Evolutionary conservation across 106 monocot genomes (phyloP).

Genomic region (Gastrodia elata): DNA sequence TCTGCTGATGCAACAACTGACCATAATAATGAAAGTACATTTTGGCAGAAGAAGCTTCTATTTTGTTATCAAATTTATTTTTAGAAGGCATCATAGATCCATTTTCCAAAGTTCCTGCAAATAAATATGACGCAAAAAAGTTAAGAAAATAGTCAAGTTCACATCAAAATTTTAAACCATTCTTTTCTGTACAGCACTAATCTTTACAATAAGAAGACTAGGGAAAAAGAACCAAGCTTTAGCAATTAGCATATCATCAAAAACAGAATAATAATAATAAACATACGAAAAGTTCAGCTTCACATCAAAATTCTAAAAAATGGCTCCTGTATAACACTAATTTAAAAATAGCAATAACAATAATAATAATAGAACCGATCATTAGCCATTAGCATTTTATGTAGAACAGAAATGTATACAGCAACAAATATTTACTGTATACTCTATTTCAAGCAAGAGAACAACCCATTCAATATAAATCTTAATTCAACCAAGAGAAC

Average conservation of each 20-base stretch:
- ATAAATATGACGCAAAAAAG: constrained; percentile 7
- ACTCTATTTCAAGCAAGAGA: background rate
- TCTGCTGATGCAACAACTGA: constrained; percentile 93
- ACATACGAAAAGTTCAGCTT: too few species aligned
- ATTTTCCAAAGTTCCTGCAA: constrained; percentile 54
- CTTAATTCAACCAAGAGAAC: too few species aligned
- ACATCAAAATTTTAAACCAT: background rate
- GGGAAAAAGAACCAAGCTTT: background rate
- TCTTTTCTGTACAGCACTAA: background rate
- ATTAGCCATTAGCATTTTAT: too few species aligned
- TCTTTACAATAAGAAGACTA: background rate
- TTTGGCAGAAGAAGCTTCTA: constrained; percentile 87
- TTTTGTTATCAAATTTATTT: constrained; percentile 97
- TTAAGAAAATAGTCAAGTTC: background rate
- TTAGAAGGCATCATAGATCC: constrained; percentile 31
- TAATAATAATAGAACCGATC: too few species aligned
- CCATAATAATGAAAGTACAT: constrained; percentile 99
- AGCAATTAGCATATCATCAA: background rate
- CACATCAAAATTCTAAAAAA: too few species aligned
- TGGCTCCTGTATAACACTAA: too few species aligned
- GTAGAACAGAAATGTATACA: too few species aligned
- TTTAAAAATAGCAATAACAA: too few species aligned
- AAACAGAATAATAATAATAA: background rate
- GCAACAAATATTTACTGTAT: background rate
- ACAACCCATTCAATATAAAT: background rate